phyloP scores from a whole-genome alignment of 257 asterid genomes.

The Solanum etuberosum region DNA sequence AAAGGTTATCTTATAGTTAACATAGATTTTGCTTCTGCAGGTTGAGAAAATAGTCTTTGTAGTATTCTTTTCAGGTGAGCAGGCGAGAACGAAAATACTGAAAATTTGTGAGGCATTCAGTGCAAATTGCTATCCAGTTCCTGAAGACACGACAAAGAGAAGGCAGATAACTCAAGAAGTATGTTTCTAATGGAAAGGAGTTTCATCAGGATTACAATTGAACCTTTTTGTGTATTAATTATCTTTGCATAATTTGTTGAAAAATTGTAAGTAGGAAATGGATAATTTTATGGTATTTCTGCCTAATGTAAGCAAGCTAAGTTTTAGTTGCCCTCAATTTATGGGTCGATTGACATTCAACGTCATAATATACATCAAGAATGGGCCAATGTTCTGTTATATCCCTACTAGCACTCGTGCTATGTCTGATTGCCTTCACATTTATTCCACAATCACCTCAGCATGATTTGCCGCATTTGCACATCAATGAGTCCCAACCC shows the following conservation, averaged over 20 bases:
- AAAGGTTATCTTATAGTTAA: neutral
- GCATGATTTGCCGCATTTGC: neutral
- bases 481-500: neutral
- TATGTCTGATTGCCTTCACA: neutral
- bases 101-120: conserved; percentile 97
- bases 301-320: neutral
- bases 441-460: neutral
- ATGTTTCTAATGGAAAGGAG: conserved; percentile 15
- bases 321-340: neutral
- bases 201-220: neutral
- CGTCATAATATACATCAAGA: neutral
- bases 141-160: conserved; percentile 68
- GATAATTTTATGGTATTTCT: neutral
- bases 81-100: conserved; percentile 78
- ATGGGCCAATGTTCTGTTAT: neutral
- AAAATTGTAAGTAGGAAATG: neutral
- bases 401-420: neutral
- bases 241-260: neutral
- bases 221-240: neutral
- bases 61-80: conserved; percentile 98
- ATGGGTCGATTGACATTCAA: neutral
- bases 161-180: conserved; percentile 85
- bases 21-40: conserved; percentile 41
- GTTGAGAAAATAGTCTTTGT: conserved; percentile 89
- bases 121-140: conserved; percentile 94